Evolutionary conservation across 805 yeast genomes (phyloP).

Genomic region (Saccharomycopsis malanga): DNA sequence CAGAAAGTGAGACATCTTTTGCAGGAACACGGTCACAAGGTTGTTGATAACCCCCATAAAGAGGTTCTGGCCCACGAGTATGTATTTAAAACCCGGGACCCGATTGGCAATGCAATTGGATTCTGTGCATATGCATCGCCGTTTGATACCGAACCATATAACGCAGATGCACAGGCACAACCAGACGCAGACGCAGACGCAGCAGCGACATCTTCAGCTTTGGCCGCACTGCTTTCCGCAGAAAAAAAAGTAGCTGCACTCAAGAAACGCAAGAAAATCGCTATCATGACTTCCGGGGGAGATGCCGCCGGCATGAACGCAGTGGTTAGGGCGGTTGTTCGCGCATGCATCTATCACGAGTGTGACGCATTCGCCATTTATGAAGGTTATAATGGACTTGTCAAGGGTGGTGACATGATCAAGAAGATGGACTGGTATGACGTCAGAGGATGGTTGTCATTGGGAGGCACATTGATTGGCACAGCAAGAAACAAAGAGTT

Average conservation of each 20-base stretch:
- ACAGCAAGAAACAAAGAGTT: conserved; percentile 90
- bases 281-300: conserved; percentile 98
- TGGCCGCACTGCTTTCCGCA: neutral
- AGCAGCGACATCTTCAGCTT: neutral
- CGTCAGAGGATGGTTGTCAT: conserved; percentile 86
- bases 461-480: conserved; percentile 95
- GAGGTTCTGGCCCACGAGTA: neutral
- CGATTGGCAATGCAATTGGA: conserved; percentile 55
- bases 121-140: conserved; percentile 44
- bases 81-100: conserved; percentile 39
- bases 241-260: neutral
- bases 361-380: conserved; percentile 88
- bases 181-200: conserved; percentile 4
- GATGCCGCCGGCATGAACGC: conserved; percentile 99
- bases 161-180: conserved; percentile 18
- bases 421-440: conserved; percentile 85
- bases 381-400: conserved; percentile 94
- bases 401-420: conserved; percentile 72
- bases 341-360: conserved; percentile 79
- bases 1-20: conserved; percentile 17
- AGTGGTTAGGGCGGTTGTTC: conserved; percentile 88
- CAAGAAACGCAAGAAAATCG: conserved; percentile 51
- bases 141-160: conserved; percentile 27
- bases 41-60: conserved; percentile 8
- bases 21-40: conserved; percentile 1